A percentile compares a stretch with the other conserved stretches of the same genome.
Evolutionary conservation across 148 eudicot genomes (phyloP).

Genomic region (Amaranthus palmeri): DNA sequence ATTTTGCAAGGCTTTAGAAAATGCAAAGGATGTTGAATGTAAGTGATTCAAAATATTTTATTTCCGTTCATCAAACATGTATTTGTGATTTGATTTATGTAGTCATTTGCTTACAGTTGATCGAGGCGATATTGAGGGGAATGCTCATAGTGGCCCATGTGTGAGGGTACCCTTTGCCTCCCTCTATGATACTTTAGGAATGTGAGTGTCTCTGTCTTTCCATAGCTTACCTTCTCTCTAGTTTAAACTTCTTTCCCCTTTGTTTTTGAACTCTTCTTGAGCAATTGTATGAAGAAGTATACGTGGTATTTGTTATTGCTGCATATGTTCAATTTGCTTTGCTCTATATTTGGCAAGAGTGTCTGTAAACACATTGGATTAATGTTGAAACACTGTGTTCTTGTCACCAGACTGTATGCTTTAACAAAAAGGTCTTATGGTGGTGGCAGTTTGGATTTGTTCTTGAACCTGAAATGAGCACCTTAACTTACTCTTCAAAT

Average conservation of each 20-base stretch:
- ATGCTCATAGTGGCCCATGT: conserved; percentile 60
- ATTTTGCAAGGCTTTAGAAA: conserved; percentile 75
- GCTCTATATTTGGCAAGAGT: too few relatives aligned
- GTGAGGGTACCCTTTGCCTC: conserved; percentile 85
- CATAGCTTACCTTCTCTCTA: not conserved
- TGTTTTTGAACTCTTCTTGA: not conserved
- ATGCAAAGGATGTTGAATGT: conserved; percentile 75
- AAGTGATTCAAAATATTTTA: conserved; percentile 26
- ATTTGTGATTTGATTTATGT: conserved; percentile 13
- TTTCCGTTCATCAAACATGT: conserved; percentile 6
- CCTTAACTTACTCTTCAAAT: too few relatives aligned
- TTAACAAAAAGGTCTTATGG: too few relatives aligned
- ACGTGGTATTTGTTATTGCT: too few relatives aligned
- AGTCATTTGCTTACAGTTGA: conserved; percentile 65
- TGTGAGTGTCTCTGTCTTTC: conserved; percentile 42
- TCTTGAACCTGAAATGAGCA: too few relatives aligned
- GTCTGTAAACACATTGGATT: too few relatives aligned
- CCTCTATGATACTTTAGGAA: conserved; percentile 89
- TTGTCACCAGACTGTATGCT: too few relatives aligned
- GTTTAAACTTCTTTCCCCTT: not conserved
- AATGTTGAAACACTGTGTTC: too few relatives aligned
- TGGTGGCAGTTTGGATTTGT: too few relatives aligned
- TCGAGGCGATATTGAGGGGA: conserved; percentile 68
- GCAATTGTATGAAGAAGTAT: too few relatives aligned
- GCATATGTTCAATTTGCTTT: too few relatives aligned